A percentile compares a stretch with the other conserved stretches of the same genome.
These are phyloP conservation scores for Nicotiana noctiflora DNA, from an alignment of 257 asterid species.

Conservation along the genomic window DNA sequence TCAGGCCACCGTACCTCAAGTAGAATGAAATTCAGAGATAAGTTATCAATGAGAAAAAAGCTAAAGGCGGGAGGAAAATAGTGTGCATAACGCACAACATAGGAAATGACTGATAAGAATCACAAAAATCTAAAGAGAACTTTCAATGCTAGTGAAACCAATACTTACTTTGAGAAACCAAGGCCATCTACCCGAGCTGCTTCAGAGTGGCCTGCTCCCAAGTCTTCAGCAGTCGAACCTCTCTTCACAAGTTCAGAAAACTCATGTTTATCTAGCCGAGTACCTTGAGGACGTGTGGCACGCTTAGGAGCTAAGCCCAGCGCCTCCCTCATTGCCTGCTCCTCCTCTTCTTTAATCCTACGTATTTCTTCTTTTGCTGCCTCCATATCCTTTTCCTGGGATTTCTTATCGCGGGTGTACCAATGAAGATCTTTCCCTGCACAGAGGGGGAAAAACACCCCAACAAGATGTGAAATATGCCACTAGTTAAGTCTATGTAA, in stretches of 20 bases:
- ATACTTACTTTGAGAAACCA: slow-evolving; percentile 68
- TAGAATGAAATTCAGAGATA: neutral
- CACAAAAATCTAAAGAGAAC: neutral
- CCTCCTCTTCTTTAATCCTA: slow-evolving; percentile 96
- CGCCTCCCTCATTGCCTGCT: slow-evolving; percentile 98
- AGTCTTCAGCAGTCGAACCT: slow-evolving; percentile 94
- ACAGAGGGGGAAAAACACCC: neutral
- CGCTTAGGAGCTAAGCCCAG: slow-evolving; percentile 96
- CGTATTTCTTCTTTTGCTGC: slow-evolving; percentile 76
- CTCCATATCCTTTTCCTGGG: slow-evolving; percentile 32
- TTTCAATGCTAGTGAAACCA: neutral
- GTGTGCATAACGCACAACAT: neutral
- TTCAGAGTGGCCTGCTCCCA: slow-evolving; percentile 99
- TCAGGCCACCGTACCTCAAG: neutral
- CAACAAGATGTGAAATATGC: neutral
- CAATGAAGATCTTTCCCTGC: slow-evolving; percentile 91
- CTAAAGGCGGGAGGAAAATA: neutral
- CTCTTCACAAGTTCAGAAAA: slow-evolving; percentile 82
- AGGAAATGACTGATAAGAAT: neutral
- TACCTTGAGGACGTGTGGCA: slow-evolving; percentile 51
- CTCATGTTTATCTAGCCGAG: slow-evolving; percentile 88
- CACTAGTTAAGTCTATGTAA: neutral
- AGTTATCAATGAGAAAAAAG: neutral
- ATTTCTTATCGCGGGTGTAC: slow-evolving; percentile 79
- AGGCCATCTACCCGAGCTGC: slow-evolving; percentile 94